phyloP scores from a whole-genome alignment of 108 stramenopile species.

The Licmophora abbreviata region DNA sequence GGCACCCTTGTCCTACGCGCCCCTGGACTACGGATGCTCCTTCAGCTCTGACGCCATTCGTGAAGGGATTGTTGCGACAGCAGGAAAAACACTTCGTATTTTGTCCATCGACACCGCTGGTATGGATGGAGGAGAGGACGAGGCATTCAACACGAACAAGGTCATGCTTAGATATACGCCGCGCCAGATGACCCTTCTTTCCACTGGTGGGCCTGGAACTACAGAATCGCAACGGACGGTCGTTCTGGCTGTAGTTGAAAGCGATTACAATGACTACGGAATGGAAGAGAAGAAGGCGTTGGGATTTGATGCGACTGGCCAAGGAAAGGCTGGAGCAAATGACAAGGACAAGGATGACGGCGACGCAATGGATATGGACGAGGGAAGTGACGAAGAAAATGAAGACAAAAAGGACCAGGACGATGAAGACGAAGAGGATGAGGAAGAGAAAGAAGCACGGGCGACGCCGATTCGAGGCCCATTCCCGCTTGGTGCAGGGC shows the following conservation, averaged over 20 bases:
- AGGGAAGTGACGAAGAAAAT: conserved; percentile 62
- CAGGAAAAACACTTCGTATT: conserved; percentile 87
- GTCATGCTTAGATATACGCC: conserved; percentile 92
- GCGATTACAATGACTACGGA: conserved; percentile 90
- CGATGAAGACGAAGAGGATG: conserved; percentile 76
- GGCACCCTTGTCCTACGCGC: conserved; percentile 91
- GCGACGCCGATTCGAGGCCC: conserved; percentile 84
- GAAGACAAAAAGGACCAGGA: conserved; percentile 30
- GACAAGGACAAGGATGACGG: conserved; percentile 32
- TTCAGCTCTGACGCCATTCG: conserved; percentile 85
- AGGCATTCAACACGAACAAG: conserved; percentile 84
- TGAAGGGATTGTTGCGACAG: conserved; percentile 95
- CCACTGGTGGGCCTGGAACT: conserved; percentile 21
- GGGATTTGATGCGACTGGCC: conserved; percentile 64
- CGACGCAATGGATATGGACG: conserved; percentile 72
- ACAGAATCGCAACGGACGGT: conserved; percentile 32
- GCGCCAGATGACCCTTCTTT: conserved; percentile 81
- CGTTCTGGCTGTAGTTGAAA: conserved; percentile 89
- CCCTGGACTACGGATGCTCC: conserved; percentile 85
- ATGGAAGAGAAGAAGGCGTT: conserved; percentile 66
- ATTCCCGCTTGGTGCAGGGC: conserved; percentile 65
- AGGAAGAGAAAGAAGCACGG: conserved; percentile 60
- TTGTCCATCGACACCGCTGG: conserved; percentile 74
- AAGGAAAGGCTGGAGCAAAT: conserved; percentile 21
- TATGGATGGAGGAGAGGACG: conserved; percentile 63